Conservation (phyloP, 768 basidiomycete species). For the Suillus luteus region DNA sequence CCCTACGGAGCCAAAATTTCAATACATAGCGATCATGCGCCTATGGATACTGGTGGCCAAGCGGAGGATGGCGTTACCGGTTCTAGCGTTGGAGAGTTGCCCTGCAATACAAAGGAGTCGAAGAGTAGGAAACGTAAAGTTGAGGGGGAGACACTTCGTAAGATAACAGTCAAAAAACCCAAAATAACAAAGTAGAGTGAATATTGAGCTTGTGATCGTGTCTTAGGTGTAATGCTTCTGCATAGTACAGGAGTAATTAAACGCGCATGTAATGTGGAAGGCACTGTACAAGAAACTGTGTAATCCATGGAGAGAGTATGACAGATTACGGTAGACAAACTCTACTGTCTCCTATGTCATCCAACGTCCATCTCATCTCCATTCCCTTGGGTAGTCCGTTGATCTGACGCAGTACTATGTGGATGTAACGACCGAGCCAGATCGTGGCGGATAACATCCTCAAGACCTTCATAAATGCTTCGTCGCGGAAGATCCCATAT, state of each 20-base stretch:
- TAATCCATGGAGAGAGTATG: constrained; percentile 28
- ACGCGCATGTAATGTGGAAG: constrained; percentile 21
- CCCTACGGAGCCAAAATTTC: constrained; percentile 49
- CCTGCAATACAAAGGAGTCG: constrained; percentile 19
- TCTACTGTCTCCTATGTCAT: constrained; percentile 31
- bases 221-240: constrained; percentile 1
- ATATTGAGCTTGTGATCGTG: background rate
- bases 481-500: constrained; percentile 76
- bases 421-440: constrained; percentile 28
- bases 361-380: constrained; percentile 73
- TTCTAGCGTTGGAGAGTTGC: background rate
- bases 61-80: constrained; percentile 24
- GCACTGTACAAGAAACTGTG: constrained; percentile 26
- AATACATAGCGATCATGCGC: constrained; percentile 9
- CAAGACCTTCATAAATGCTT: constrained; percentile 77
- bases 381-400: constrained; percentile 40
- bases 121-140: constrained; percentile 49
- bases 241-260: constrained; percentile 20
- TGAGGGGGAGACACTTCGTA: constrained; percentile 48
- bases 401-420: constrained; percentile 21
- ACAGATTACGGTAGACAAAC: constrained; percentile 16
- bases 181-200: constrained; percentile 27
- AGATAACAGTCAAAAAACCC: constrained; percentile 45
- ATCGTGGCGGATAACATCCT: constrained; percentile 56
- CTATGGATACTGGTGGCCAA: constrained; percentile 24